Conservation (phyloP, 352 stramenopile species). For the Globisporangium cylindrosporum region DNA sequence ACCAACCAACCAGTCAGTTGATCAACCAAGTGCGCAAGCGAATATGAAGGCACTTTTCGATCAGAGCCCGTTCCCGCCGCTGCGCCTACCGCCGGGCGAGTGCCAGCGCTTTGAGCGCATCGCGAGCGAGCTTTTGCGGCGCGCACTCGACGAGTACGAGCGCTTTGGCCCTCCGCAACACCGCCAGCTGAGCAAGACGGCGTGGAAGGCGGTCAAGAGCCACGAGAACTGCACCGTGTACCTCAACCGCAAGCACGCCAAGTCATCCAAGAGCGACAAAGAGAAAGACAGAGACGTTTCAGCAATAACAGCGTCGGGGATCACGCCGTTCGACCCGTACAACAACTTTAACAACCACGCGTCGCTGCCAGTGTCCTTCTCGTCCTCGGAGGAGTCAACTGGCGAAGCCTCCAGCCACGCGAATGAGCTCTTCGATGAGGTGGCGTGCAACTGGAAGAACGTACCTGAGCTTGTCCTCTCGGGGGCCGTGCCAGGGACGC, state of each 20-base stretch:
- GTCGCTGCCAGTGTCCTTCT: slow-evolving; percentile 3
- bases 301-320: not conserved
- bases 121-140: slow-evolving; percentile 22
- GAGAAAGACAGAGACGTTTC: not conserved
- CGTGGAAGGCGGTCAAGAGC: slow-evolving; percentile 21
- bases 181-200: slow-evolving; percentile 10
- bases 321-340: not conserved
- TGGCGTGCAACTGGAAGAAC: slow-evolving; percentile 13
- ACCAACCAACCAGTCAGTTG: not conserved
- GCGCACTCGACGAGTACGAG: slow-evolving; percentile 30
- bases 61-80: slow-evolving; percentile 20
- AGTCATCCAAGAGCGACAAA: slow-evolving; percentile 5
- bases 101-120: slow-evolving; percentile 19
- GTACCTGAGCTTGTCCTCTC: slow-evolving; percentile 19
- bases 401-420: not conserved
- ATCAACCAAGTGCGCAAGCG: not conserved
- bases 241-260: slow-evolving; percentile 4
- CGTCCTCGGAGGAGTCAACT: slow-evolving; percentile 1
- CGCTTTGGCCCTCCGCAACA: slow-evolving; percentile 8
- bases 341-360: not conserved
- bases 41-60: slow-evolving; percentile 10
- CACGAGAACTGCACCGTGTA: slow-evolving; percentile 18
- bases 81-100: slow-evolving; percentile 23
- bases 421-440: slow-evolving; percentile 11
- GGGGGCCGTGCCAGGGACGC: slow-evolving; percentile 25